These are phyloP conservation scores for Fusarium nanum DNA, from an alignment of 2,329 filamentous ascomycete genomes.

Conservation along the genomic window DNA sequence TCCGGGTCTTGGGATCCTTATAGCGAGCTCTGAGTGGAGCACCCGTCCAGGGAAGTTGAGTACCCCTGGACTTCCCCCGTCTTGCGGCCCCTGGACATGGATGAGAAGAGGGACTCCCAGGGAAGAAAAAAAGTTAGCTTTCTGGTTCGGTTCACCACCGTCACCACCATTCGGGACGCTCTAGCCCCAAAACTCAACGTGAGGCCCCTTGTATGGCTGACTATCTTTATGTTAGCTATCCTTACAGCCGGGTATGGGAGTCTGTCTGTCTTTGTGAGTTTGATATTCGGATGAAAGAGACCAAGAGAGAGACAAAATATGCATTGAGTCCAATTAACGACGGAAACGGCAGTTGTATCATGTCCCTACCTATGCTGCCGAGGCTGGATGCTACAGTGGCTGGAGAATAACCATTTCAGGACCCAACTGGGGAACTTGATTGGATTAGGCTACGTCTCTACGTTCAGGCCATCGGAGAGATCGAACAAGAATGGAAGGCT, in stretches of 20 bases:
- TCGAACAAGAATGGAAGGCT: slow-evolving; percentile 38
- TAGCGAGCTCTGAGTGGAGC: background rate
- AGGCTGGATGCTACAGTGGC: background rate
- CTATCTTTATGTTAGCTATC: background rate
- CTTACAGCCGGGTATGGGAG: background rate
- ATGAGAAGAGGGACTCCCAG: slow-evolving; percentile 1
- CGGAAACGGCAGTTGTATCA: slow-evolving; percentile 17
- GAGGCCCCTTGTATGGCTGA: slow-evolving; percentile 17
- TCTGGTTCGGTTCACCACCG: slow-evolving; percentile 35
- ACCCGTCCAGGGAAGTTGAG: background rate
- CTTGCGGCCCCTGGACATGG: slow-evolving; percentile 34
- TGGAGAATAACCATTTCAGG: slow-evolving; percentile 18
- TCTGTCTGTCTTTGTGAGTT: background rate
- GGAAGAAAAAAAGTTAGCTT: background rate
- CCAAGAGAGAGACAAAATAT: background rate
- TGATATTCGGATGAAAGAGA: background rate
- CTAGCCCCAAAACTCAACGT: slow-evolving; percentile 20
- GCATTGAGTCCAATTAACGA: slow-evolving; percentile 4
- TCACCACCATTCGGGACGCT: slow-evolving; percentile 37
- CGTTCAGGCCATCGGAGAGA: slow-evolving; percentile 18
- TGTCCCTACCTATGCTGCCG: background rate
- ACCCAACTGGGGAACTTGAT: slow-evolving; percentile 11
- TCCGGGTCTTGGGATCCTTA: background rate
- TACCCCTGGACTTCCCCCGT: slow-evolving; percentile 25
- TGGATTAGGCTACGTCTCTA: background rate